Evolutionary conservation across 495 filamentous ascomycete genomes (phyloP).

Genomic region (Aspergillus avenaceus): DNA sequence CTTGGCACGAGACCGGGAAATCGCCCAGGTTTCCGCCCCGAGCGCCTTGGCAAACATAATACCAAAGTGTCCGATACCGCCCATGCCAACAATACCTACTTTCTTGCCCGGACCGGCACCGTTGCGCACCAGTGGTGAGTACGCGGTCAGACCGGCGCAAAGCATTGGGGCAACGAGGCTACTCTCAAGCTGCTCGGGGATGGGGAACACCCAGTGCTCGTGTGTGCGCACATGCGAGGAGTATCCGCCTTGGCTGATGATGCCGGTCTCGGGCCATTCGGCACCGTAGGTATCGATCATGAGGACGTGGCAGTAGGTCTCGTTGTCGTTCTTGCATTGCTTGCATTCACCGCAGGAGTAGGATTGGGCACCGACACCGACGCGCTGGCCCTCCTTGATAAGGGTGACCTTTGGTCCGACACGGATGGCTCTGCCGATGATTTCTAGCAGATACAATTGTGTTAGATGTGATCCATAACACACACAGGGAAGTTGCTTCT

Average conservation of each 20-base stretch:
- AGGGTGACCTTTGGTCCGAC: slow-evolving; percentile 64
- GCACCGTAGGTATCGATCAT: slow-evolving; percentile 61
- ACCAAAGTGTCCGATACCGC: slow-evolving; percentile 73
- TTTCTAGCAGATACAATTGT: slow-evolving; percentile 36
- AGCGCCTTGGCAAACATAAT: slow-evolving; percentile 68
- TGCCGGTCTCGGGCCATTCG: slow-evolving; percentile 58
- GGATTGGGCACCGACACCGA: slow-evolving; percentile 76
- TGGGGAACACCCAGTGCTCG: slow-evolving; percentile 63
- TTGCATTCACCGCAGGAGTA: slow-evolving; percentile 67
- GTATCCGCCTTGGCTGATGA: slow-evolving; percentile 62
- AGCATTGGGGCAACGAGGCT: slow-evolving; percentile 78
- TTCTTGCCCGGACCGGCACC: slow-evolving; percentile 76
- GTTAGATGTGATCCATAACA: neutral
- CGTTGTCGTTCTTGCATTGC: slow-evolving; percentile 66
- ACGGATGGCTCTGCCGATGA: slow-evolving; percentile 66
- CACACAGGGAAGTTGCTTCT: neutral
- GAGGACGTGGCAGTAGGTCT: slow-evolving; percentile 72
- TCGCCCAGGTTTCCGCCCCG: slow-evolving; percentile 66
- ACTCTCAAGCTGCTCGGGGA: slow-evolving; percentile 67
- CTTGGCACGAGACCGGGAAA: slow-evolving; percentile 65
- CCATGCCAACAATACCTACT: slow-evolving; percentile 73
- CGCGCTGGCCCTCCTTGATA: slow-evolving; percentile 70
- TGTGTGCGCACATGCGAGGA: slow-evolving; percentile 69
- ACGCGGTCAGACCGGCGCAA: slow-evolving; percentile 82
- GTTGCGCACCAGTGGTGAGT: slow-evolving; percentile 70